Conservation (phyloP, 495 filamentous ascomycete genomes). For the Aspergillus asperescens region DNA sequence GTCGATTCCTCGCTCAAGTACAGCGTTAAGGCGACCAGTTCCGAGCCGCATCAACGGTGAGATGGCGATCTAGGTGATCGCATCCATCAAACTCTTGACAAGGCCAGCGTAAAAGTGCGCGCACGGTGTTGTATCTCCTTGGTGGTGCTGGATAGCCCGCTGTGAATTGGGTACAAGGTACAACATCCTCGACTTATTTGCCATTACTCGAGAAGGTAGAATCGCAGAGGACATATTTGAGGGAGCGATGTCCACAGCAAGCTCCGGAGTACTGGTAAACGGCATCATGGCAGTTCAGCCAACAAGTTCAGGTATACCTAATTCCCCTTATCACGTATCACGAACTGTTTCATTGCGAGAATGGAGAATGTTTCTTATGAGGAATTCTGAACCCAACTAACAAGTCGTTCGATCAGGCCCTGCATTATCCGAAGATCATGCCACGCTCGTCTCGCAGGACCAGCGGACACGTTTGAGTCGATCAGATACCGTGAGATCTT, state of each 20-base stretch:
- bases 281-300: conserved; percentile 46
- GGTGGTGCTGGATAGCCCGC: neutral
- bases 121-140: neutral
- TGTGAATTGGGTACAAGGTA: neutral
- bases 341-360: too few species aligned
- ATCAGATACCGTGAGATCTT: conserved; percentile 36
- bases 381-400: neutral
- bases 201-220: neutral
- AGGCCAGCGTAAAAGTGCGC: neutral
- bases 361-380: neutral
- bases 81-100: neutral
- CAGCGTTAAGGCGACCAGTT: neutral
- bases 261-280: conserved; percentile 14
- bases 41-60: neutral
- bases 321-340: neutral
- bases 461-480: conserved; percentile 25
- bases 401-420: neutral
- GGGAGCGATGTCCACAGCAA: conserved; percentile 13
- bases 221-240: neutral
- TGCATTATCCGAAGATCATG: neutral
- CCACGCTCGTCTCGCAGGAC: conserved; percentile 2
- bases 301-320: conserved; percentile 34
- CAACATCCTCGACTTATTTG: neutral
- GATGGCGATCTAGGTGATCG: conserved; percentile 1
- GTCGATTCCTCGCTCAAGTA: neutral